Percentiles rank a stretch among this genome's conserved stretches.
phyloP scores from a whole-genome alignment of 1,284 basidiomycete genomes.

The Ceratobasidium sp. region DNA sequence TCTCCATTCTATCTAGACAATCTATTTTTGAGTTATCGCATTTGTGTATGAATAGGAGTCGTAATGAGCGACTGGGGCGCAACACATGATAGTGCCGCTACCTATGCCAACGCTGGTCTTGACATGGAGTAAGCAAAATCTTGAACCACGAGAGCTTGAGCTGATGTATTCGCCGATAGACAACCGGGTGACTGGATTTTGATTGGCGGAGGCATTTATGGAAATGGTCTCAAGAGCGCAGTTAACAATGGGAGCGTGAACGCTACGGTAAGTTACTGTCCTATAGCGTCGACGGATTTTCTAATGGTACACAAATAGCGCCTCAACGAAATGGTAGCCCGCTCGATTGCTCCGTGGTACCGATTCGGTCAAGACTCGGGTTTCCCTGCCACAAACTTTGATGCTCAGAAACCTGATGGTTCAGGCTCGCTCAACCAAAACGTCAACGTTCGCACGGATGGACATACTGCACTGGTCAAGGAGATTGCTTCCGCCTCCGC shows the following conservation, averaged over 20 bases:
- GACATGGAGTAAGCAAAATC: slow-evolving; percentile 39
- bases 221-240: slow-evolving; percentile 32
- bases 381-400: slow-evolving; percentile 39
- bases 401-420: slow-evolving; percentile 37
- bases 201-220: slow-evolving; percentile 42
- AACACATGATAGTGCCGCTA: slow-evolving; percentile 39
- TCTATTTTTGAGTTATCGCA: neutral
- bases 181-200: slow-evolving; percentile 43
- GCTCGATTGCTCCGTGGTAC: slow-evolving; percentile 39
- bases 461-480: slow-evolving; percentile 39
- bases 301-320: slow-evolving; percentile 9
- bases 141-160: too few species aligned
- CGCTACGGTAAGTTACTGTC: slow-evolving; percentile 3
- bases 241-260: slow-evolving; percentile 38
- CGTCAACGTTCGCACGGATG: slow-evolving; percentile 40
- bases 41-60: neutral
- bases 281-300: neutral
- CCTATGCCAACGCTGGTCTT: slow-evolving; percentile 41
- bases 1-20: neutral
- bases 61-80: slow-evolving; percentile 41
- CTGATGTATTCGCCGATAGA: slow-evolving; percentile 1
- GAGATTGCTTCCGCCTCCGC: slow-evolving; percentile 42
- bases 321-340: slow-evolving; percentile 38
- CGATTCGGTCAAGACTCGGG: slow-evolving; percentile 38
- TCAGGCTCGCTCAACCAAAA: slow-evolving; percentile 38